A percentile compares a stretch with the other conserved stretches of the same genome.
Evolutionary conservation across 306 rosid genomes (phyloP).

Genomic region (Vigna reflexopilosa): DNA sequence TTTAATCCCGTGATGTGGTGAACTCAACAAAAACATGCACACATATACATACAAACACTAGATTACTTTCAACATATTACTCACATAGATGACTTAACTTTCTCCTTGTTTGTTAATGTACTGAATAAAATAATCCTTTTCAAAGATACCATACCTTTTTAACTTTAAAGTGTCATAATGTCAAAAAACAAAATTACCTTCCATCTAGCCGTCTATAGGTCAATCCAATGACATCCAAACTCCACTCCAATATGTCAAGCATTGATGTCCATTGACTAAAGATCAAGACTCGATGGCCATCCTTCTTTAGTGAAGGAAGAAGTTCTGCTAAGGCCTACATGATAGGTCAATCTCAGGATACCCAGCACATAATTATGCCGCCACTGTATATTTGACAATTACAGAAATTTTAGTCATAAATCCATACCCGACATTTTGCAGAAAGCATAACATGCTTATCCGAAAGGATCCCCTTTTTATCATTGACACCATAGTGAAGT

Average conservation of each 20-base stretch:
- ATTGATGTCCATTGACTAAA: constrained; percentile 99
- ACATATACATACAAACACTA: neutral
- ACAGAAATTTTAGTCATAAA: constrained; percentile 32
- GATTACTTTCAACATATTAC: constrained; percentile 1
- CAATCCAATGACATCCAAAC: constrained; percentile 91
- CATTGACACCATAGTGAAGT: constrained; percentile 66
- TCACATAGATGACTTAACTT: neutral
- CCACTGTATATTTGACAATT: constrained; percentile 25
- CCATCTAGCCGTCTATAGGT: constrained; percentile 96
- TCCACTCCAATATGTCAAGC: constrained; percentile 98
- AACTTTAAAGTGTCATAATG: neutral
- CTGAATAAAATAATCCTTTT: neutral
- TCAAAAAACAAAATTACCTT: constrained; percentile 61
- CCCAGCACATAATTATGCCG: constrained; percentile 33
- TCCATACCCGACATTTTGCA: constrained; percentile 86
- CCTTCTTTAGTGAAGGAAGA: constrained; percentile 79
- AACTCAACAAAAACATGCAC: constrained; percentile 7
- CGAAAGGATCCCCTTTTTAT: constrained; percentile 76
- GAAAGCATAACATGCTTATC: constrained; percentile 83
- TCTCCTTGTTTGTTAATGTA: neutral
- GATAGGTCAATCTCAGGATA: constrained; percentile 42
- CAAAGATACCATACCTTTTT: neutral
- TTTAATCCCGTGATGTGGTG: neutral
- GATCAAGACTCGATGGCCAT: constrained; percentile 88
- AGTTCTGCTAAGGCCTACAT: constrained; percentile 75